A percentile compares a stretch with the other conserved stretches of the same genome.
These are phyloP conservation scores for Penicillium sp. DNA, from an alignment of 2,329 filamentous ascomycete genomes.

Conservation along the genomic window DNA sequence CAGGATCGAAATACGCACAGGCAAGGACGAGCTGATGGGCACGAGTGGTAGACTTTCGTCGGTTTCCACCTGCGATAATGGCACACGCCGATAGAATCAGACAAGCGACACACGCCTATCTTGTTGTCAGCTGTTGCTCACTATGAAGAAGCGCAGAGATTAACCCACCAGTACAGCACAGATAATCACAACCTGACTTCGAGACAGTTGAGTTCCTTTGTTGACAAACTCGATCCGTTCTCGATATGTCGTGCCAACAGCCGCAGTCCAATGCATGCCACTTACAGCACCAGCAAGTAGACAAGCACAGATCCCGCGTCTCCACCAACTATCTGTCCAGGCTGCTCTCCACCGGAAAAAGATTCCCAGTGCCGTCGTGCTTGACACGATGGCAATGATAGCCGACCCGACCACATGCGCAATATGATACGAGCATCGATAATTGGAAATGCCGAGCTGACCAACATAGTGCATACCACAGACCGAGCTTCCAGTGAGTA, in stretches of 20 bases:
- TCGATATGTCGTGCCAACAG: conserved; percentile 63
- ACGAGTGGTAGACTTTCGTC: conserved; percentile 51
- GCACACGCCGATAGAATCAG: conserved; percentile 53
- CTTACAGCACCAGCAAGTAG: conserved; percentile 69
- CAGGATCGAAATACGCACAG: conserved; percentile 42
- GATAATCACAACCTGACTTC: conserved; percentile 64
- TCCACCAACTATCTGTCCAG: conserved; percentile 77
- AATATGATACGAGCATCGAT: conserved; percentile 56
- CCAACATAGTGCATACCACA: conserved; percentile 85
- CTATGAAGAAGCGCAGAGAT: conserved; percentile 5
- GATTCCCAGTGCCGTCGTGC: conserved; percentile 61
- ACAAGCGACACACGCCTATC: conserved; percentile 57
- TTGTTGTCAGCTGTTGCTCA: conserved; percentile 8
- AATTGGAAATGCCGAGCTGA: conserved; percentile 77
- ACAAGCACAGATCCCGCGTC: conserved; percentile 59
- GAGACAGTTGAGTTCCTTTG: conserved; percentile 44
- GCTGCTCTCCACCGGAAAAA: conserved; percentile 72
- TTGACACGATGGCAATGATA: conserved; percentile 66
- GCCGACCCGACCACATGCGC: conserved; percentile 62
- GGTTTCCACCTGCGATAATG: conserved; percentile 50
- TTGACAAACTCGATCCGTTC: conserved; percentile 46
- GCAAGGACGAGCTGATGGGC: conserved; percentile 55
- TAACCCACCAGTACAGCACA: conserved; percentile 61
- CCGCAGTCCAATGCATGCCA: conserved; percentile 82
- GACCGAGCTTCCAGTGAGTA: conserved; percentile 66